Evolutionary conservation across 371 early-diverging fungal species (phyloP), one percentile per base, ranked within the genome.

Genomic region (Mucor irregularis): DNA sequence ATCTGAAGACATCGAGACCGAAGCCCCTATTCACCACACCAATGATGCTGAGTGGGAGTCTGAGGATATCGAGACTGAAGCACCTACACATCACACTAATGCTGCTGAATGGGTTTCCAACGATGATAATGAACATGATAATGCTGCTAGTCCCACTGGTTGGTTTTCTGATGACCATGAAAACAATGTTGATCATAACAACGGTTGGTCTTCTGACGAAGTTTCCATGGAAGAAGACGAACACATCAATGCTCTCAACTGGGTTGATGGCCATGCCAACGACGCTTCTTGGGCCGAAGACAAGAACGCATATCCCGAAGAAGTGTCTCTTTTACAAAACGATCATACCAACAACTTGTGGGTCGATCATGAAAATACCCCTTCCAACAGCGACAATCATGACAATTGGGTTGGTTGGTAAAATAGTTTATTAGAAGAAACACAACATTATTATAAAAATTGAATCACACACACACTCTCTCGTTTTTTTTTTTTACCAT

Each of bases 151-250:
- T 28, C 30, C 26, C 17, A 33, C 26, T 13, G 25, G 38, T 2
- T 59, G 55, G 58, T 28, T 47, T 21, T 37, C 49, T n/a, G 59
- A 62, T 26, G 58, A 58, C 6, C 29, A 31, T 22, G 42, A 58
- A 16, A 42, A 31, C 42, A 49, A 50, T 16, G 34, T 19, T 17
- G 24, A 39, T 16, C 61, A 64, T 33, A 33, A 21, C 24, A 63
- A 62, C 13, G 40, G 5, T 17, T 58, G 61, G 61, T 19, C 11
- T 24, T 45, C 39, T 48, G 16, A 39, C 3, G 35, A 31, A 10
- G 31, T 4, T 13, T 35, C 35, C 34, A 11, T 13, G 3, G 34
- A 35, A 35, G 29, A 55, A 38, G 39, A 34, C 9, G 19, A 42
- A 22, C 44, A 53, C 34, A 11, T 26, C 13, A 42, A 53, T 25